These are phyloP conservation scores for Gnetum montanum DNA, from an alignment of 75 land plant genomes.

Conservation along the genomic window DNA sequence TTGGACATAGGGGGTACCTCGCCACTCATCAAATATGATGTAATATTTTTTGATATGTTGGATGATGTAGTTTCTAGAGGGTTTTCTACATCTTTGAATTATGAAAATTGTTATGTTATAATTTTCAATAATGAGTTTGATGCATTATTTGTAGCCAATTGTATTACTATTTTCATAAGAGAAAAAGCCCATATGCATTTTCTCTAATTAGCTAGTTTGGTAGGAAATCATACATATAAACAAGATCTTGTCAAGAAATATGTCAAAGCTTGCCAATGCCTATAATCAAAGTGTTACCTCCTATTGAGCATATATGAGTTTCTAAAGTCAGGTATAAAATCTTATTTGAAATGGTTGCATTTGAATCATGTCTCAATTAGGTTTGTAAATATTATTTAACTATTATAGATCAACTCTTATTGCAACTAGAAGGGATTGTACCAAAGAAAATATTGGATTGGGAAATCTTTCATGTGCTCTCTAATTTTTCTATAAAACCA, in stretches of 20 bases:
- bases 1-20: no score
- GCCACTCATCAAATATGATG: no score
- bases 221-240: neutral
- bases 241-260: neutral
- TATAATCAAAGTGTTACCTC: no score
- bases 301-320: no score
- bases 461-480: neutral
- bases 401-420: neutral
- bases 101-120: neutral
- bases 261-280: neutral
- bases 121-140: neutral
- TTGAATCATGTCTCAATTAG: no score
- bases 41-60: conserved; percentile 2
- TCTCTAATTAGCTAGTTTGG: neutral
- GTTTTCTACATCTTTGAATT: neutral
- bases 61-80: neutral
- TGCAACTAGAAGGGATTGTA: neutral
- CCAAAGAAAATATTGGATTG: neutral
- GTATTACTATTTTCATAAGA: neutral
- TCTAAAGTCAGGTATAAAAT: no score
- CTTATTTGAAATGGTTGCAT: no score
- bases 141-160: neutral
- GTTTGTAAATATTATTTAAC: neutral
- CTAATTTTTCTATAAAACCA: neutral
- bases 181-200: neutral